Evolutionary conservation across 2,329 filamentous ascomycete genomes (phyloP).

Genomic region (Tympanopsis confertula): DNA sequence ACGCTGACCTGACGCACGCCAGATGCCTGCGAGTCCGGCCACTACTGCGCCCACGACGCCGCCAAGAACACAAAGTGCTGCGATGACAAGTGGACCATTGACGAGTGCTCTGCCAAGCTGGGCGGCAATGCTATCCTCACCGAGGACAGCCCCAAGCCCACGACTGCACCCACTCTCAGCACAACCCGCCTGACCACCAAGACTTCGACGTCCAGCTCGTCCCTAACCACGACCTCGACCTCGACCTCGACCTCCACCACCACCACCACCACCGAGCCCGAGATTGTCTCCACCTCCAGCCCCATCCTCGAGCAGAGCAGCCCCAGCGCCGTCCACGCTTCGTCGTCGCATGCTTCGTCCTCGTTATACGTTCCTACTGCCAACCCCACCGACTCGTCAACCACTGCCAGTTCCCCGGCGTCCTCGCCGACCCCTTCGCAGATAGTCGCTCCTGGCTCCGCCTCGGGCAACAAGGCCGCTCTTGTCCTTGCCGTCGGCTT

Average conservation of each 20-base stretch:
- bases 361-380: background rate
- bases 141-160: slow-evolving; percentile 27
- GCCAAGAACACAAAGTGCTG: slow-evolving; percentile 45
- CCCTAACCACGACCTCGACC: background rate
- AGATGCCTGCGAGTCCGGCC: slow-evolving; percentile 50
- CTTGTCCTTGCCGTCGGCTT: background rate
- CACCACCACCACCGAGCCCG: background rate
- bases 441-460: background rate
- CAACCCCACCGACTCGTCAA: background rate
- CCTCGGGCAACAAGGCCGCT: background rate
- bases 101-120: slow-evolving; percentile 39
- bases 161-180: too few relatives aligned
- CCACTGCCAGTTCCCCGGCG: background rate
- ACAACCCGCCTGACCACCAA: background rate
- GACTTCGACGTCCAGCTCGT: background rate
- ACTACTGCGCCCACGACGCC: slow-evolving; percentile 48
- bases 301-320: background rate
- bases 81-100: slow-evolving; percentile 39
- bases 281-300: background rate
- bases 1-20: slow-evolving; percentile 2
- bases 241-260: background rate
- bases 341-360: too few relatives aligned
- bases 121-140: slow-evolving; percentile 34
- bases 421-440: background rate
- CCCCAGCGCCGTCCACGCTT: too few relatives aligned